These are phyloP conservation scores for Uronychia setigera DNA, from an alignment of 73 alveolate species.

Conservation along the genomic window DNA sequence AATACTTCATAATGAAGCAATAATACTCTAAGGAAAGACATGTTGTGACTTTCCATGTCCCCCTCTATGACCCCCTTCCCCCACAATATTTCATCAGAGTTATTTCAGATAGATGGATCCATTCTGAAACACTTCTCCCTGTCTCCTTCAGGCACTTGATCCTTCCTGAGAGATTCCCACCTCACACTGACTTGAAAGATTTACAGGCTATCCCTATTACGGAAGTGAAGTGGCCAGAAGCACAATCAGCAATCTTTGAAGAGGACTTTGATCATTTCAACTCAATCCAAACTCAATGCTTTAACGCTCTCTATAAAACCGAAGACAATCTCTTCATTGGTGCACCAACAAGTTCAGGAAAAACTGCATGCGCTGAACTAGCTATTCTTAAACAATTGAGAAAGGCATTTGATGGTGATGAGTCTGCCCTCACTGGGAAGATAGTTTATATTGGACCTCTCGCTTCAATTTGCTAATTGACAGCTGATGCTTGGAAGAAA, in stretches of 20 bases:
- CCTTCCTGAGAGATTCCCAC: conserved; percentile 97
- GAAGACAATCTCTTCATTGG: conserved; percentile 95
- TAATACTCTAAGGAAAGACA: conserved; percentile 81
- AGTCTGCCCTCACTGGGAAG: conserved; percentile 56
- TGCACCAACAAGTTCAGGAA: conserved; percentile 90
- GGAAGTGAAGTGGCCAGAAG: conserved; percentile 74
- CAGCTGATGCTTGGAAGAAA: conserved; percentile 49
- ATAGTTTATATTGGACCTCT: conserved; percentile 75
- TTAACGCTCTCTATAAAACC: conserved; percentile 75
- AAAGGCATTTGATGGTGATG: conserved; percentile 61
- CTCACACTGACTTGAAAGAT: conserved; percentile 73
- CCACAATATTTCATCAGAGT: conserved; percentile 96
- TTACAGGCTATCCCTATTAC: conserved; percentile 75
- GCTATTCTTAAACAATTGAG: conserved; percentile 85
- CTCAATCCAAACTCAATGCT: conserved; percentile 91
- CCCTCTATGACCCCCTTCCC: conserved; percentile 97
- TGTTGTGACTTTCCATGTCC: conserved; percentile 93
- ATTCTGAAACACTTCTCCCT: conserved; percentile 93
- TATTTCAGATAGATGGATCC: conserved; percentile 97
- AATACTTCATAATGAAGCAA: conserved; percentile 86
- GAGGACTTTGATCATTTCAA: conserved; percentile 77
- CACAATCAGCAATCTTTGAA: conserved; percentile 64
- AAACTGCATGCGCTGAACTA: conserved; percentile 83
- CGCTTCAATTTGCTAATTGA: conserved; percentile 42
- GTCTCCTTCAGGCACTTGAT: conserved; percentile 96